These are phyloP conservation scores for Bipolaris oryzae DNA, from an alignment of 2,329 filamentous ascomycete genomes.

Conservation along the genomic window DNA sequence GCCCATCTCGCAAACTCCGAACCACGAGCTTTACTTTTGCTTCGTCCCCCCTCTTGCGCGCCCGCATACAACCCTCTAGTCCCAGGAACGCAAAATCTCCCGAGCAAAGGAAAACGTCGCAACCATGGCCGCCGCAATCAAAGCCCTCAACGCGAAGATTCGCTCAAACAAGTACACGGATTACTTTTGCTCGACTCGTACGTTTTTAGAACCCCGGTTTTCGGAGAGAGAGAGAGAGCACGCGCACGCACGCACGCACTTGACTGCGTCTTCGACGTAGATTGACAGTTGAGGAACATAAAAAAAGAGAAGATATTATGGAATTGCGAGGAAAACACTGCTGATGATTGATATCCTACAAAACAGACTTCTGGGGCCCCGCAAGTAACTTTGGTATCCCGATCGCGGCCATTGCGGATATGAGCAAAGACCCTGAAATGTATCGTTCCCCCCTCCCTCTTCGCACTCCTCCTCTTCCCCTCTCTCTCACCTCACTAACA, in stretches of 20 bases:
- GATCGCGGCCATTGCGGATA: slow-evolving; percentile 60
- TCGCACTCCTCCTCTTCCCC: no score
- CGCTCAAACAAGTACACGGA: slow-evolving; percentile 57
- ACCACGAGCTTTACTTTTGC: slow-evolving; percentile 9
- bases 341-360: slow-evolving; percentile 11
- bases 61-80: slow-evolving; percentile 4
- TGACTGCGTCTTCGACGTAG: no score
- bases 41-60: neutral
- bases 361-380: slow-evolving; percentile 59
- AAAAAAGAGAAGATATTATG: no score
- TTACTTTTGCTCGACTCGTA: slow-evolving; percentile 62
- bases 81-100: neutral
- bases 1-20: slow-evolving; percentile 13
- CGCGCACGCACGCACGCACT: no score
- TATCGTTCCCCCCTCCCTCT: slow-evolving; percentile 34
- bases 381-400: slow-evolving; percentile 62
- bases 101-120: slow-evolving; percentile 6
- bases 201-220: slow-evolving; percentile 34
- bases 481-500: neutral
- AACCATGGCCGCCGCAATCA: slow-evolving; percentile 60
- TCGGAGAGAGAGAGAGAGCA: neutral
- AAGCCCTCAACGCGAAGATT: slow-evolving; percentile 60
- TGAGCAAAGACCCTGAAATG: slow-evolving; percentile 60
- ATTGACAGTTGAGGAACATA: no score
- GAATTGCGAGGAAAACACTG: neutral